Evolutionary conservation across 2,329 filamentous ascomycete species (phyloP).

Genomic region (Nemania bipapillata): DNA sequence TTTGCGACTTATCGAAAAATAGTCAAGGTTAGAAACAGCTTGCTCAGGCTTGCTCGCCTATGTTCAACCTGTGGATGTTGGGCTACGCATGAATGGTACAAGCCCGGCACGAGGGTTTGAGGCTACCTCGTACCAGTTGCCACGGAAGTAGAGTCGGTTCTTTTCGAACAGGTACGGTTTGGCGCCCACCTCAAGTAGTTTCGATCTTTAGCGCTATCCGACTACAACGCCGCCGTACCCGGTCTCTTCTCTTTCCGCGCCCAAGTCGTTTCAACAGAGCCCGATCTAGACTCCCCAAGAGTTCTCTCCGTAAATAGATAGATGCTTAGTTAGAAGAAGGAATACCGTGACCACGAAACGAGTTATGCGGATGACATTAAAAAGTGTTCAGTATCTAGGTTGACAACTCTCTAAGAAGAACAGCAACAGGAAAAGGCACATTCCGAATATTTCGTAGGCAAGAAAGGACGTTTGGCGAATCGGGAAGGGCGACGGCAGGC

Average conservation of each 20-base stretch:
- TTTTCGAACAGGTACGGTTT: slow-evolving; percentile 44
- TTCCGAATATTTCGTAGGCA: slow-evolving; percentile 37
- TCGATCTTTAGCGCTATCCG: slow-evolving; percentile 46
- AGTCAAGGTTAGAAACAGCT: slow-evolving; percentile 43
- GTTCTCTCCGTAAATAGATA: slow-evolving; percentile 3
- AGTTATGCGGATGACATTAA: slow-evolving; percentile 25
- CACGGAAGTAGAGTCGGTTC: slow-evolving; percentile 41
- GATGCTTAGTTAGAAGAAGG: slow-evolving; percentile 30
- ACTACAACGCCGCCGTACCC: slow-evolving; percentile 43
- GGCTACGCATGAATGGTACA: slow-evolving; percentile 44
- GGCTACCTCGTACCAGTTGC: slow-evolving; percentile 46
- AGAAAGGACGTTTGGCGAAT: slow-evolving; percentile 44
- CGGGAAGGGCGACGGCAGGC: slow-evolving; percentile 42
- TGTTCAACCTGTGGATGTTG: slow-evolving; percentile 41
- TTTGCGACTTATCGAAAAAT: slow-evolving; percentile 40
- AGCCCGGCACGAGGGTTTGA: slow-evolving; percentile 43
- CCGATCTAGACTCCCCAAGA: slow-evolving; percentile 8
- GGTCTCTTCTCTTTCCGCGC: slow-evolving; percentile 39
- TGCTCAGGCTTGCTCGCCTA: slow-evolving; percentile 44
- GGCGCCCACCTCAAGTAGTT: slow-evolving; percentile 42
- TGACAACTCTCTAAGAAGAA: slow-evolving; percentile 40
- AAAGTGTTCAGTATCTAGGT: slow-evolving; percentile 40
- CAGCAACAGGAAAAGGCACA: slow-evolving; percentile 39
- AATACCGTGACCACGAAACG: slow-evolving; percentile 24
- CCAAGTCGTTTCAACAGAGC: slow-evolving; percentile 28